Percentiles rank a stretch among this genome's conserved stretches.
Evolutionary conservation across 441 rosid genomes (phyloP).

Genomic region (Syzygium malaccense): DNA sequence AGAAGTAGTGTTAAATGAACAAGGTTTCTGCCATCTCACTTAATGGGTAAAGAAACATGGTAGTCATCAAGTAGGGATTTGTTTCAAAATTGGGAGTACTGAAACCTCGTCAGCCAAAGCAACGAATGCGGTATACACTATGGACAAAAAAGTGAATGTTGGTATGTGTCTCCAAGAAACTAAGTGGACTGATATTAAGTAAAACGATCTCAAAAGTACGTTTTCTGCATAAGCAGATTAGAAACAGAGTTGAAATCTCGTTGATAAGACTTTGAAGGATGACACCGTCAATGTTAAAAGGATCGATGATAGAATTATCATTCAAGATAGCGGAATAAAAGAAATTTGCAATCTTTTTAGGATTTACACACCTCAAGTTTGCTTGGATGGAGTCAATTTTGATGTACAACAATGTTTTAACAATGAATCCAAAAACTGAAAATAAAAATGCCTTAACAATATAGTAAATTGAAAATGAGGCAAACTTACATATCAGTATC

Average conservation of each 20-base stretch:
- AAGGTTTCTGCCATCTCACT: background rate
- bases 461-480: background rate
- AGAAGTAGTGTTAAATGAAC: background rate
- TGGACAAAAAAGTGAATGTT: background rate
- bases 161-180: background rate
- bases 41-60: background rate
- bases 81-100: background rate
- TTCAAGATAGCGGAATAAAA: background rate
- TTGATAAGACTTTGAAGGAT: background rate
- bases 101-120: background rate
- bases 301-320: background rate
- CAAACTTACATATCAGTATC: constrained; percentile 47
- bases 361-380: background rate
- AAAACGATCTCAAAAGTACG: background rate
- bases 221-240: background rate
- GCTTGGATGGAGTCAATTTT: background rate
- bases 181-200: background rate
- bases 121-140: background rate
- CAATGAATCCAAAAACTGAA: background rate
- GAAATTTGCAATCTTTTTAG: background rate
- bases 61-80: background rate
- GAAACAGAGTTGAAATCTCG: background rate
- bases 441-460: background rate
- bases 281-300: background rate
- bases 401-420: background rate